Evolutionary conservation across 306 rosid species (phyloP).

Genomic region (Rosa multiflora): DNA sequence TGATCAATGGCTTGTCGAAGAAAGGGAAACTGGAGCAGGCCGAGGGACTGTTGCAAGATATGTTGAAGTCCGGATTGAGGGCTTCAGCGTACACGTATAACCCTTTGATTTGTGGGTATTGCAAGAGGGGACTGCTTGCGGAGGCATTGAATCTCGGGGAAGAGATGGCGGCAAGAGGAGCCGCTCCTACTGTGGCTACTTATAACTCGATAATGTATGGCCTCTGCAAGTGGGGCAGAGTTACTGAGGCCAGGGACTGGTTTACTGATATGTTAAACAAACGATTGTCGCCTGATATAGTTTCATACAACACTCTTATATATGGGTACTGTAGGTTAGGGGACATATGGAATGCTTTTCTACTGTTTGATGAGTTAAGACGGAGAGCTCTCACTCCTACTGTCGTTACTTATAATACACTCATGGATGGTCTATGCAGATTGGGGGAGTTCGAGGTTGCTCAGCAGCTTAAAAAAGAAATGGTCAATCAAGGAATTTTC

Average conservation of each 20-base stretch:
- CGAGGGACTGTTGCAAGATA: slow-evolving; percentile 44
- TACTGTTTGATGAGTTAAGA: slow-evolving; percentile 50
- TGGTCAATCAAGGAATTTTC: slow-evolving; percentile 47
- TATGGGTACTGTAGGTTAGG: slow-evolving; percentile 64
- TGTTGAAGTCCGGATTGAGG: slow-evolving; percentile 47
- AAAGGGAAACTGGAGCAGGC: slow-evolving; percentile 60
- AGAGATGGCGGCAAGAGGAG: slow-evolving; percentile 60
- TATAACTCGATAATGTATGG: slow-evolving; percentile 65
- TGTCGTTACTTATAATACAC: slow-evolving; percentile 67
- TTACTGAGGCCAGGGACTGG: slow-evolving; percentile 54
- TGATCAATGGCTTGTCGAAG: slow-evolving; percentile 66
- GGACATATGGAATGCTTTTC: slow-evolving; percentile 52
- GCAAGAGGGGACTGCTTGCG: slow-evolving; percentile 46
- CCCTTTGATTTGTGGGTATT: slow-evolving; percentile 59
- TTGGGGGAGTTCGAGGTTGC: slow-evolving; percentile 68
- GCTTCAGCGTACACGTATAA: slow-evolving; percentile 60
- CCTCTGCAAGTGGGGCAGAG: slow-evolving; percentile 55
- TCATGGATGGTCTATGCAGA: slow-evolving; percentile 68
- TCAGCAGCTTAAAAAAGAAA: slow-evolving; percentile 51
- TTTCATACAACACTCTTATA: slow-evolving; percentile 64
- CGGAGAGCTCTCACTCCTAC: slow-evolving; percentile 44
- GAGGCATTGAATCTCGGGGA: slow-evolving; percentile 46
- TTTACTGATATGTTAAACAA: slow-evolving; percentile 41
- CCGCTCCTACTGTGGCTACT: slow-evolving; percentile 49
- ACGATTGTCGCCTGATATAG: slow-evolving; percentile 55